Evolutionary conservation across 2,329 filamentous ascomycete species (phyloP).

Genomic region (Penicillium occitanis): DNA sequence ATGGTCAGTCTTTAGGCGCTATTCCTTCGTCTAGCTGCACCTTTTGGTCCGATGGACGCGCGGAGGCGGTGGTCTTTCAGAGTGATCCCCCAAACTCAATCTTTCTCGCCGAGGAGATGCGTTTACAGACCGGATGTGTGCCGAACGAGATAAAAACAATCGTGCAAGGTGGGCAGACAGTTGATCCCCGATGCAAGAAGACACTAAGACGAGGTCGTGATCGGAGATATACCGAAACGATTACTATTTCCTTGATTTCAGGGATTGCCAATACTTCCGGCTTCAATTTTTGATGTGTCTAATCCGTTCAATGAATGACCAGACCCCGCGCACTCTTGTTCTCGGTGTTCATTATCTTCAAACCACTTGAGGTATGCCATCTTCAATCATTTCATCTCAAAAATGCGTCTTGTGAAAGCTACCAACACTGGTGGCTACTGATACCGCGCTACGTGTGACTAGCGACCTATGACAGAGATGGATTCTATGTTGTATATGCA

Average conservation of each 20-base stretch:
- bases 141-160: neutral
- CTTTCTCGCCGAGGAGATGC: neutral
- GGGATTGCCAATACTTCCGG: neutral
- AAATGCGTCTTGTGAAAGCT: neutral
- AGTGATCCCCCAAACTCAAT: neutral
- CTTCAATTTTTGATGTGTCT: neutral
- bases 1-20: slow-evolving; percentile 33
- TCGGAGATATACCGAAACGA: neutral
- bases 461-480: neutral
- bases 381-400: neutral
- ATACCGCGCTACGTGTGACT: neutral
- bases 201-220: neutral
- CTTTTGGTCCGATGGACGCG: neutral
- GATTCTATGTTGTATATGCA: neutral
- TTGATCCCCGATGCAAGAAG: neutral
- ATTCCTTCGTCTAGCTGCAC: neutral
- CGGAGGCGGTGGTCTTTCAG: neutral
- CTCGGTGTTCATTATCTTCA: neutral
- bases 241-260: neutral
- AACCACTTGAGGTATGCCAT: neutral
- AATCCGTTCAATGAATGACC: neutral
- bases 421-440: neutral
- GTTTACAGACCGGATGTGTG: neutral
- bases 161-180: neutral
- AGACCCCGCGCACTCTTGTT: neutral